Conservation (phyloP, 495 filamentous ascomycete genomes). For the Hypoxylon perforatum region DNA sequence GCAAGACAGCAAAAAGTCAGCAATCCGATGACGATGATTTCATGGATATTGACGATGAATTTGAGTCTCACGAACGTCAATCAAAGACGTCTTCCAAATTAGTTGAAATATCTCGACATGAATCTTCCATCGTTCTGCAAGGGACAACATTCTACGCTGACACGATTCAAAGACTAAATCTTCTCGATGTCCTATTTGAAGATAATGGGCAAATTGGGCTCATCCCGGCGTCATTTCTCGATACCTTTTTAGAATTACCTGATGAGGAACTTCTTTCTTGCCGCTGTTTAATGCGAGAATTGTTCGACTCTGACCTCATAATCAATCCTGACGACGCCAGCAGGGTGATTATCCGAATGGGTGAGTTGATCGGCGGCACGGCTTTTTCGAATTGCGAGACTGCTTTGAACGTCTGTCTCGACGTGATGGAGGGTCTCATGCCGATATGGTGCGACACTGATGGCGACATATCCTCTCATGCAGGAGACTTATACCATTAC, state of each 20-base stretch:
- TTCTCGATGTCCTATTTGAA: slow-evolving; percentile 52
- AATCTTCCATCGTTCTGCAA: slow-evolving; percentile 58
- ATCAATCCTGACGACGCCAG: slow-evolving; percentile 53
- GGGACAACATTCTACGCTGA: slow-evolving; percentile 61
- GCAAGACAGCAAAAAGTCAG: slow-evolving; percentile 48
- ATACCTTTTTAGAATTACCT: slow-evolving; percentile 67
- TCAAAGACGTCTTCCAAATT: slow-evolving; percentile 47
- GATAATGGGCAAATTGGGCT: slow-evolving; percentile 50
- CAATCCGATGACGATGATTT: slow-evolving; percentile 56
- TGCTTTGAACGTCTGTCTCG: slow-evolving; percentile 73
- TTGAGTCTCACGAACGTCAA: slow-evolving; percentile 66
- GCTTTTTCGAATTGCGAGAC: slow-evolving; percentile 81
- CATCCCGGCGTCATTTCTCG: slow-evolving; percentile 59
- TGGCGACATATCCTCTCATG: slow-evolving; percentile 67
- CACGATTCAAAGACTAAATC: slow-evolving; percentile 51
- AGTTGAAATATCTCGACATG: slow-evolving; percentile 56
- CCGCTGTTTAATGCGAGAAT: slow-evolving; percentile 62
- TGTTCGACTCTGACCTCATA: slow-evolving; percentile 58
- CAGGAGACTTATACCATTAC: slow-evolving; percentile 82
- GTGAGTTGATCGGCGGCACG: slow-evolving; percentile 70
- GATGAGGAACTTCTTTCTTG: slow-evolving; percentile 70
- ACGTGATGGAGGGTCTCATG: slow-evolving; percentile 73
- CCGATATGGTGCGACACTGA: slow-evolving; percentile 69
- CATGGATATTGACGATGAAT: slow-evolving; percentile 84
- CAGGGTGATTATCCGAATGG: slow-evolving; percentile 57